A percentile compares a stretch with the other conserved stretches of the same genome.
Evolutionary conservation across 768 basidiomycete species (phyloP).

Genomic region (Phlegmacium glaucopus): DNA sequence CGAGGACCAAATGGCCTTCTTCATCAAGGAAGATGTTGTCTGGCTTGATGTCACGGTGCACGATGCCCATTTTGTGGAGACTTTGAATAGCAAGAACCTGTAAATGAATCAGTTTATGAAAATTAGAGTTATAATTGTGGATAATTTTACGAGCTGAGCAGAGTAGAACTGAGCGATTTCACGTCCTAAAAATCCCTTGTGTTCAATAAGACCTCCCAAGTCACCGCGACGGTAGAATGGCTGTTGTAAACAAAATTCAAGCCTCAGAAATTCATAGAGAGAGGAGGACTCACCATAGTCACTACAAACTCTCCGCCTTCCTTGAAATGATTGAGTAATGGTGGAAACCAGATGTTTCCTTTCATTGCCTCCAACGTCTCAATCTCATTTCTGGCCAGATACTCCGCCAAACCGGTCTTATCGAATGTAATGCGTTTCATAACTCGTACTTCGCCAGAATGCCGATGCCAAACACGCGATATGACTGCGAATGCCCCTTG

Average conservation of each 20-base stretch:
- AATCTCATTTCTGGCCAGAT: constrained; percentile 21
- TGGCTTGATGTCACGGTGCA: constrained; percentile 35
- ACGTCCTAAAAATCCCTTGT: constrained; percentile 20
- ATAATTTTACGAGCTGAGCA: constrained; percentile 22
- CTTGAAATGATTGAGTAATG: constrained; percentile 19
- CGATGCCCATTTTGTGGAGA: constrained; percentile 30
- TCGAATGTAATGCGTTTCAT: constrained; percentile 26
- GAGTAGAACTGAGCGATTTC: constrained; percentile 24
- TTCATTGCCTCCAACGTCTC: constrained; percentile 19
- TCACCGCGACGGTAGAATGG: constrained; percentile 24
- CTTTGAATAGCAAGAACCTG: constrained; percentile 29
- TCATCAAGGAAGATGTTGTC: constrained; percentile 32
- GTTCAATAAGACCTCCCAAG: constrained; percentile 18
- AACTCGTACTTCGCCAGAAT: constrained; percentile 18
- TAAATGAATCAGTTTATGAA: background rate
- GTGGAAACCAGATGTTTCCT: constrained; percentile 21
- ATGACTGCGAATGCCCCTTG: constrained; percentile 23
- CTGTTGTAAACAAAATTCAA: constrained; percentile 5
- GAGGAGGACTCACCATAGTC: constrained; percentile 17
- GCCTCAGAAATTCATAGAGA: background rate
- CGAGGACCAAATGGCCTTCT: constrained; percentile 30
- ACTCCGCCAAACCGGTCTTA: constrained; percentile 20
- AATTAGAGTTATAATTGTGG: background rate
- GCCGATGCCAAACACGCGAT: constrained; percentile 20
- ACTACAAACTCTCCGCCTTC: constrained; percentile 21